These are phyloP conservation scores for Solanum hybrid DNA, from an alignment of 305 asterid species.

Conservation along the genomic window DNA sequence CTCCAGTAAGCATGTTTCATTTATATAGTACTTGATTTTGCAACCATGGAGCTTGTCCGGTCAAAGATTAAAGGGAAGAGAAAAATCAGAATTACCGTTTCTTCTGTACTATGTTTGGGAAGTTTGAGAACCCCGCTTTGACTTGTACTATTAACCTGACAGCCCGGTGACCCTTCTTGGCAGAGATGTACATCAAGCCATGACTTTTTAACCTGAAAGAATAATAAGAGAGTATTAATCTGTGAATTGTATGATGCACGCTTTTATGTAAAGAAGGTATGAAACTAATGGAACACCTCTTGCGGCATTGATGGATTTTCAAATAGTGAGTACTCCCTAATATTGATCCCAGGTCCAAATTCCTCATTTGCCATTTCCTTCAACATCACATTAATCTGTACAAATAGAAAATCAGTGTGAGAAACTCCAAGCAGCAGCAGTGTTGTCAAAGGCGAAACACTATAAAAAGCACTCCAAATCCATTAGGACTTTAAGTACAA, in stretches of 20 bases:
- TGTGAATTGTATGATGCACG: neutral
- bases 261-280: neutral
- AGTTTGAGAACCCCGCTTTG: conserved; percentile 47
- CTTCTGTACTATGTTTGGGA: conserved; percentile 75
- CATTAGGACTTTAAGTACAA: neutral
- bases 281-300: conserved; percentile 36
- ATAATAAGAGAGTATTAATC: neutral
- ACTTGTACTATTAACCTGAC: conserved; percentile 57
- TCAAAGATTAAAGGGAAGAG: neutral
- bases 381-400: conserved; percentile 77
- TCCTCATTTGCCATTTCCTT: conserved; percentile 64
- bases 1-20: neutral
- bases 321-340: conserved; percentile 80
- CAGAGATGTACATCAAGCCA: conserved; percentile 94
- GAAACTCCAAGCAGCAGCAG: conserved; percentile 4
- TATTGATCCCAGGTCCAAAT: conserved; percentile 61
- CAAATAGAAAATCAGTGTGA: conserved; percentile 10
- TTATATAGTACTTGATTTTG: neutral
- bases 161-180: conserved; percentile 68
- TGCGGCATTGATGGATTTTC: conserved; percentile 68
- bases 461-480: neutral
- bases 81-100: conserved; percentile 44
- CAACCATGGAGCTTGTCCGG: neutral
- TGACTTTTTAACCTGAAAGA: conserved; percentile 76
- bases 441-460: neutral